Evolutionary conservation across 495 filamentous ascomycete genomes (phyloP).

Genomic region (Penicillium bialowiezense): DNA sequence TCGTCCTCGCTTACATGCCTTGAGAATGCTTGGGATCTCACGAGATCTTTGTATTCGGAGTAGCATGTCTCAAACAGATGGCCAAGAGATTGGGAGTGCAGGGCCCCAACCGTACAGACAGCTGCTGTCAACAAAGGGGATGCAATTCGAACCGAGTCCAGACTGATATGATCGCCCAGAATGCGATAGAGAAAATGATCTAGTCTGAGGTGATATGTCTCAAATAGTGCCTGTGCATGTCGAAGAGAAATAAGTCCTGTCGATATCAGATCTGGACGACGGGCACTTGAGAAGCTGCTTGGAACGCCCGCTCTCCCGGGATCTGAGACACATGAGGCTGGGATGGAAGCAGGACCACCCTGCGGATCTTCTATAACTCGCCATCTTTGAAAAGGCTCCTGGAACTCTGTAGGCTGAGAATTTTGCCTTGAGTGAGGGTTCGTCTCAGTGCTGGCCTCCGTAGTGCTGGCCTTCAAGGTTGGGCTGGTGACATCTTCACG

Average conservation of each 20-base stretch:
- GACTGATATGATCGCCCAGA: slow-evolving; percentile 25
- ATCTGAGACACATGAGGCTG: slow-evolving; percentile 26
- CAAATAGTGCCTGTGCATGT: slow-evolving; percentile 22
- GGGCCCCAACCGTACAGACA: slow-evolving; percentile 31
- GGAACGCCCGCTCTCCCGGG: slow-evolving; percentile 12
- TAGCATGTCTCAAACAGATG: slow-evolving; percentile 30
- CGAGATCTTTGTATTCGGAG: slow-evolving; percentile 23
- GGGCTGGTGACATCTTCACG: slow-evolving; percentile 9
- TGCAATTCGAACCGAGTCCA: slow-evolving; percentile 20
- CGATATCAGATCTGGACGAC: slow-evolving; percentile 20
- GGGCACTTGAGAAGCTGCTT: slow-evolving; percentile 7
- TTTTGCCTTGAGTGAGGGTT: neutral
- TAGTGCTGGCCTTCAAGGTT: slow-evolving; percentile 1
- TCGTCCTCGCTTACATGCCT: slow-evolving; percentile 25
- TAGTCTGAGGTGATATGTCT: slow-evolving; percentile 30
- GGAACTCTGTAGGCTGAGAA: neutral
- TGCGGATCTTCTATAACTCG: slow-evolving; percentile 20
- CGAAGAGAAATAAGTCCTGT: slow-evolving; percentile 16
- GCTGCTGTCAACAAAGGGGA: slow-evolving; percentile 32
- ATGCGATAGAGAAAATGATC: slow-evolving; percentile 38
- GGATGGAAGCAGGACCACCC: slow-evolving; percentile 29
- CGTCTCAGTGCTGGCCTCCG: neutral
- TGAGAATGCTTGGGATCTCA: slow-evolving; percentile 19
- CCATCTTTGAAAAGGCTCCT: slow-evolving; percentile 12
- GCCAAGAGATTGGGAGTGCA: slow-evolving; percentile 25